Percentiles rank a stretch among this genome's conserved stretches.
phyloP scores from a whole-genome alignment of 257 asterid species.

The Solanum dulcamara region DNA sequence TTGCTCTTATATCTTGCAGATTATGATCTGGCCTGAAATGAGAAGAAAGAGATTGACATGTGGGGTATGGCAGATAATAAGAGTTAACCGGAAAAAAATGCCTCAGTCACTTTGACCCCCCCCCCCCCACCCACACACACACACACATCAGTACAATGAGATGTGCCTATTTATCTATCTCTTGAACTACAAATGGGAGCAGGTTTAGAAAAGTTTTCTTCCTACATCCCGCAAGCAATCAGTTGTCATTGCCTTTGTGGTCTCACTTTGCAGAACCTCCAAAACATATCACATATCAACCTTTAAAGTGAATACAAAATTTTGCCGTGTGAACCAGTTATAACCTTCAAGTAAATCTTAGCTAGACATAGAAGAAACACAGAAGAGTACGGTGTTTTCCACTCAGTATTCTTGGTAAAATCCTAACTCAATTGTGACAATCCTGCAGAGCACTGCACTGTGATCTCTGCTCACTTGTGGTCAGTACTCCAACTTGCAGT shows the following conservation, averaged over 20 bases:
- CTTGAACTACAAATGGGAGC: background rate
- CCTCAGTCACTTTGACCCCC: background rate
- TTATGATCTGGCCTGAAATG: conserved; percentile 45
- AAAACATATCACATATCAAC: background rate
- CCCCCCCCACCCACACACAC: background rate
- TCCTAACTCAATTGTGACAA: background rate
- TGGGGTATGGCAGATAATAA: background rate
- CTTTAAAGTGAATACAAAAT: background rate
- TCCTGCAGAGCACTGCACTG: background rate
- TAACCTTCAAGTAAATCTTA: background rate
- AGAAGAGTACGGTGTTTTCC: background rate
- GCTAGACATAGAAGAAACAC: background rate
- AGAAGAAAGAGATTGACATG: background rate
- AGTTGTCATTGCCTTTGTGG: background rate
- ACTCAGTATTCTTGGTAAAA: background rate
- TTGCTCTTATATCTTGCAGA: conserved; percentile 43
- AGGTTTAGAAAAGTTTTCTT: background rate
- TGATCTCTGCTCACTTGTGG: background rate
- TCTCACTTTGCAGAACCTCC: background rate
- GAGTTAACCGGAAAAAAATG: background rate
- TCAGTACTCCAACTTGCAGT: no score
- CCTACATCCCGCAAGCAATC: background rate
- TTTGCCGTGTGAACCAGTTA: background rate
- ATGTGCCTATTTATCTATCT: background rate
- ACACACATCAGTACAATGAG: background rate